Evolutionary conservation across 768 basidiomycete species (phyloP).

Genomic region (Termitomyces sp.): DNA sequence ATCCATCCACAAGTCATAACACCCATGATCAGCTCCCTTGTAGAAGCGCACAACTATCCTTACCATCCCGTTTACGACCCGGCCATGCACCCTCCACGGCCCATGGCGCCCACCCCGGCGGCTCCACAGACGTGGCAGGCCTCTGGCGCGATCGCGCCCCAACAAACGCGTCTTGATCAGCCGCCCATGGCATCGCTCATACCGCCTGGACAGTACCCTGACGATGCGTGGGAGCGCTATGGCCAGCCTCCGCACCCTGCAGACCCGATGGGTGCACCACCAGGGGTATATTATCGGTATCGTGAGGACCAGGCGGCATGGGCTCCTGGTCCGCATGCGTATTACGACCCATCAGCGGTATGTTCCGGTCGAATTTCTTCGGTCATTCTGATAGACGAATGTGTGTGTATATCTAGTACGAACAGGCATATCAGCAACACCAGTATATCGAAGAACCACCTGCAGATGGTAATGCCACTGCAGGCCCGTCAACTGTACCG

Average conservation of each 20-base stretch:
- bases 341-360: conserved; percentile 54
- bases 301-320: conserved; percentile 55
- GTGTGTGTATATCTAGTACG: conserved; percentile 42
- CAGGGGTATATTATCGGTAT: conserved; percentile 58
- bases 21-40: conserved; percentile 24
- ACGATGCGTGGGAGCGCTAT: conserved; percentile 61
- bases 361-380: conserved; percentile 17
- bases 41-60: conserved; percentile 31
- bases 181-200: conserved; percentile 39
- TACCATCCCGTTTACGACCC: conserved; percentile 31
- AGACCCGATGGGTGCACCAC: conserved; percentile 44
- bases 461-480: conserved; percentile 30
- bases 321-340: conserved; percentile 44
- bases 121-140: conserved; percentile 67
- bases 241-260: conserved; percentile 38
- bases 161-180: conserved; percentile 57
- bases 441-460: conserved; percentile 52
- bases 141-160: conserved; percentile 56
- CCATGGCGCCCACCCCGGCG: conserved; percentile 42
- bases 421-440: conserved; percentile 52
- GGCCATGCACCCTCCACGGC: conserved; percentile 31
- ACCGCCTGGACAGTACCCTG: conserved; percentile 46
- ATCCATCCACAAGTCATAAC: conserved; percentile 19
- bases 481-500: conserved; percentile 34
- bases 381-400: background rate